Evolutionary conservation across 176 grass and related monocot species (phyloP), one percentile per base, ranked within the genome.

Genomic region (Panicum miliaceum): DNA sequence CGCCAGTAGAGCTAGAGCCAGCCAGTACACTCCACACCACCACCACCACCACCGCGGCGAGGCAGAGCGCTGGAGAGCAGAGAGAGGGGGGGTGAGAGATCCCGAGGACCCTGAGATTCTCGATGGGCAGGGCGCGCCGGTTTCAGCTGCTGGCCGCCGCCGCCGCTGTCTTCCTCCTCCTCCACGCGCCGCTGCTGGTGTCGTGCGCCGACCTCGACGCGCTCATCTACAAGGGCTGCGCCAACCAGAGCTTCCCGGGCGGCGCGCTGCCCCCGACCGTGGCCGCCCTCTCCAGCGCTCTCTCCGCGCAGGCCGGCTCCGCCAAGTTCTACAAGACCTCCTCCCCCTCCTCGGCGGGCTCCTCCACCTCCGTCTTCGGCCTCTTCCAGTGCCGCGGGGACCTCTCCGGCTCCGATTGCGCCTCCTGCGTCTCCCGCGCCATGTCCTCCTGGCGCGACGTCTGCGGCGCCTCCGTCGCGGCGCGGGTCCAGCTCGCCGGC

Each of bases 301-400:
- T 99, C 56, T 83, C 81, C 25, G 16, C 91, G 15, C 93, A 94
- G 52, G 72, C 93, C 9, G 32, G 85, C 81, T 75, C 91, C 65
- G 32, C 93, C 64, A 94, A 96, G 91, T 99, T 99, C 85, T 94
- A 92, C 85, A 95, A 99, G 76, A 92, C 96, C 68, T 89, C 91
- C 37, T 67, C 94, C 11, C 74, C 96, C 0, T 70, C 82, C 12
- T 56, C 72, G 27, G 69, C 62, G 20, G 34, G 78, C 16, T 27
- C 82, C 68, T 46, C 89, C 75, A 4, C 70, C 56, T 87, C 91
- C 45, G 54, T 99, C 25, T 90, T 99, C 81, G 93, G 96, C n/a
- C 88, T 92, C 38, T 99, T 94, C 90, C 96, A 99, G 90, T 99
- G 96, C 78, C 89, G 96, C 48, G 93, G 93, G 4, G 96, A 99